Evolutionary conservation across 2,329 filamentous ascomycete species (phyloP), one percentile per base, ranked within the genome.

Genomic region (Apiospora koreana): DNA sequence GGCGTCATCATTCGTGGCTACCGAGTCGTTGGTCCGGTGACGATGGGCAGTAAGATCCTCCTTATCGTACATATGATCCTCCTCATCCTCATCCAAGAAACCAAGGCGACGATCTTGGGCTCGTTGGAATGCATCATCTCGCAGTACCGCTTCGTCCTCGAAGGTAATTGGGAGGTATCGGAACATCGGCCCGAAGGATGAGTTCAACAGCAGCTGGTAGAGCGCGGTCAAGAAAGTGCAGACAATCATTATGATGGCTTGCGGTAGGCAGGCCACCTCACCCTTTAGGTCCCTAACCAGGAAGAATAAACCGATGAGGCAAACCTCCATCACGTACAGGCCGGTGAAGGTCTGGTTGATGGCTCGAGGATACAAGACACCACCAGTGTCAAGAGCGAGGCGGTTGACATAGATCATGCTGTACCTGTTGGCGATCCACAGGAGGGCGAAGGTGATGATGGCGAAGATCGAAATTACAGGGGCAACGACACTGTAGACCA

Each of bases 351-450:
- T 93, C 79, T 98, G 95, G 78, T 98, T 98, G 82, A 98, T 93
- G 0, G 96, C 96, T 45, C 92, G 89, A 0, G 96, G 96, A 76
- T 97, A 99, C 68, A 98, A 84, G 1, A 98, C 87, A 58, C 96
- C 96, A 50, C 96, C 96, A 0, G 95, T 99, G 81, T 99, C 96
- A 71, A 92, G 90, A 74, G 91, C 89, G 80, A 97, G 97, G 68
- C 94, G 93, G 35, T 91, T 97, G 71, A 99, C 95, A 77, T 98
- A 99, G 25, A 99, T 88, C 84, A 97, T 97, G 75, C 95, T 95
- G 82, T 98, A 98, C n/a, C 95, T 90, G 79, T 98, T 94, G 0
- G 96, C 95, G 62, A 98, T 86, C 95, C 95, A 99, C 73, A 98
- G 91, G 0, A 99, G 85, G 65, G 89, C 88, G 79, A 98, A 98